These are phyloP conservation scores for Trametopsis cervina DNA, from an alignment of 768 basidiomycete species.

Conservation along the genomic window DNA sequence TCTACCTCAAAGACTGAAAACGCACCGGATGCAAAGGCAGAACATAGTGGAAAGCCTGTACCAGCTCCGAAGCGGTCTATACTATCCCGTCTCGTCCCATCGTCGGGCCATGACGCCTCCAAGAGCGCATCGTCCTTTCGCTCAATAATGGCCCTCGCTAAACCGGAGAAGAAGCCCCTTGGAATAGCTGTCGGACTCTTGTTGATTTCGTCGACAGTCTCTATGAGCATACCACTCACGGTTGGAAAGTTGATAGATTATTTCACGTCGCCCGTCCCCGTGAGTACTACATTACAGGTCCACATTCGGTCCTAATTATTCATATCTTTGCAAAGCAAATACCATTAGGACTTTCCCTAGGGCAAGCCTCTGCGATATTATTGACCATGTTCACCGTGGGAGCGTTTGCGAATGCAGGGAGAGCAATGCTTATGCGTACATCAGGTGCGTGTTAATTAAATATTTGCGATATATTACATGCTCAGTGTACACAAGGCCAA, in stretches of 20 bases:
- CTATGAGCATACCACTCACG: constrained; percentile 89
- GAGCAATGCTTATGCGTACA: constrained; percentile 80
- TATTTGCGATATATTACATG: too few relatives aligned
- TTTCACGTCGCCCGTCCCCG: constrained; percentile 70
- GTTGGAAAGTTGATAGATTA: constrained; percentile 93
- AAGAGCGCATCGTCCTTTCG: constrained; percentile 55
- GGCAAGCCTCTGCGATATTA: constrained; percentile 71
- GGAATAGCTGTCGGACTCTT: constrained; percentile 72
- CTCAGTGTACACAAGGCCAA: too few relatives aligned
- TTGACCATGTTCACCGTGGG: constrained; percentile 80
- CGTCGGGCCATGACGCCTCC: constrained; percentile 10
- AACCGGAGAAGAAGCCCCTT: constrained; percentile 75
- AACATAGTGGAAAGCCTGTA: neutral
- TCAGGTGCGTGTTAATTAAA: constrained; percentile 44
- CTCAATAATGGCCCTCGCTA: constrained; percentile 74
- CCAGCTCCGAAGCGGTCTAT: constrained; percentile 11
- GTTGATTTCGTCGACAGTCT: constrained; percentile 82
- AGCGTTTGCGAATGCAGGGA: constrained; percentile 78
- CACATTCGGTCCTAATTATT: neutral
- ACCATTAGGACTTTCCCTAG: constrained; percentile 72
- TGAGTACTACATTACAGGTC: constrained; percentile 29
- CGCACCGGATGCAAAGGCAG: too few relatives aligned
- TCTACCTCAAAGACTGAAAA: too few relatives aligned
- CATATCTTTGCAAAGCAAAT: constrained; percentile 42
- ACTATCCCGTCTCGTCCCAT: constrained; percentile 13